These are phyloP conservation scores for Rhizopus sp. DNA, from an alignment of 371 early-diverging fungal genomes.

Conservation along the genomic window DNA sequence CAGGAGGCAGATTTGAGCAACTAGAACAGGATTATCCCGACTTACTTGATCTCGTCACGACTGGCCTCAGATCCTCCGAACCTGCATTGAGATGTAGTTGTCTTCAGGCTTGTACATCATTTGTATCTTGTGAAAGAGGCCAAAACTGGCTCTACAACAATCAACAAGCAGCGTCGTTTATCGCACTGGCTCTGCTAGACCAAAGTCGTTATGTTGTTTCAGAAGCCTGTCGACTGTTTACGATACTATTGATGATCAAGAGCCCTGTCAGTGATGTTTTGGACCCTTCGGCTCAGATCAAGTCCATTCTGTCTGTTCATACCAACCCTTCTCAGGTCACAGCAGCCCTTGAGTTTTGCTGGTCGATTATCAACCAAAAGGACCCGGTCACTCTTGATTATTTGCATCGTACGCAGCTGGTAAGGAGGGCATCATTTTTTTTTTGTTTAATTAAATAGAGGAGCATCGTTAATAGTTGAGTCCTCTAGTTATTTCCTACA, in stretches of 20 bases:
- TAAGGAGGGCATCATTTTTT: slow-evolving; percentile 4
- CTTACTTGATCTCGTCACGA: slow-evolving; percentile 16
- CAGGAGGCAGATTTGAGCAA: slow-evolving; percentile 18
- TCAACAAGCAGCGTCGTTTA: slow-evolving; percentile 20
- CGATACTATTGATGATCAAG: slow-evolving; percentile 1
- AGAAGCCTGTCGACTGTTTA: slow-evolving; percentile 27
- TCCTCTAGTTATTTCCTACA: slow-evolving; percentile 14
- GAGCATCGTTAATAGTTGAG: background rate
- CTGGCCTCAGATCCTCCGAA: slow-evolving; percentile 28
- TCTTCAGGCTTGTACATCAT: slow-evolving; percentile 33
- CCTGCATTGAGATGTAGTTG: slow-evolving; percentile 38
- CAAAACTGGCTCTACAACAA: slow-evolving; percentile 28
- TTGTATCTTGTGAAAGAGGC: slow-evolving; percentile 21
- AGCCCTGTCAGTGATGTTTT: slow-evolving; percentile 4
- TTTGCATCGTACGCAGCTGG: slow-evolving; percentile 27
- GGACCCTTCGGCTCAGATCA: slow-evolving; percentile 29
- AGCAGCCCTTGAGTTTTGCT: slow-evolving; percentile 44
- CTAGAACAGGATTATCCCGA: slow-evolving; percentile 10
- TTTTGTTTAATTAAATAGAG: background rate
- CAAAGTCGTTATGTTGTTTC: slow-evolving; percentile 37
- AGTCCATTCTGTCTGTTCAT: slow-evolving; percentile 6
- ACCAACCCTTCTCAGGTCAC: slow-evolving; percentile 12
- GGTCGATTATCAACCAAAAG: slow-evolving; percentile 26
- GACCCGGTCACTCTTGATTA: slow-evolving; percentile 16
- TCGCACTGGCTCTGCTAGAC: slow-evolving; percentile 30